phyloP scores from a whole-genome alignment of 768 basidiomycete species.

The Lactarius hatsudake region DNA sequence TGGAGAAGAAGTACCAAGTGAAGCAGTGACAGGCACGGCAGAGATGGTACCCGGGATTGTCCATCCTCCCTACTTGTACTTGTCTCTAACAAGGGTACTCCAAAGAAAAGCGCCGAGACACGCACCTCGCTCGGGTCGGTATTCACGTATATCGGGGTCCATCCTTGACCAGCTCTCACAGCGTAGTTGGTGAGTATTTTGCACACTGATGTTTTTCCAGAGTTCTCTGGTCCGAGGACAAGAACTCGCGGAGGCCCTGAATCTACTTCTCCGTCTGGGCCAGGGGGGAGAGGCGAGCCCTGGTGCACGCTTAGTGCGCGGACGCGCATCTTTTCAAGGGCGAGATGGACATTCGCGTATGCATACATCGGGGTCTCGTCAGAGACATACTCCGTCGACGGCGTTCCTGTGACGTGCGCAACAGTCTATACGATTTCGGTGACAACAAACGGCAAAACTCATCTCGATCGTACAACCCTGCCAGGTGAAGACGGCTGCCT shows the following conservation, averaged over 20 bases:
- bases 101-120: conserved; percentile 5
- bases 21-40: conserved; percentile 59
- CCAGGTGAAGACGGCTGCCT: conserved; percentile 89
- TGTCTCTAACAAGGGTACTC: conserved; percentile 7
- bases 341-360: conserved; percentile 86
- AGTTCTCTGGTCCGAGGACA: conserved; percentile 86
- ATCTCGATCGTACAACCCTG: conserved; percentile 92
- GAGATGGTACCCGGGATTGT: conserved; percentile 79
- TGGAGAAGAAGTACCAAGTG: conserved; percentile 76
- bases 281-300: conserved; percentile 52
- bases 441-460: conserved; percentile 43
- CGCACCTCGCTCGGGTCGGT: conserved; percentile 80
- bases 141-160: conserved; percentile 78
- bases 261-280: conserved; percentile 39
- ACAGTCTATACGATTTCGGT: conserved; percentile 20
- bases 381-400: conserved; percentile 89
- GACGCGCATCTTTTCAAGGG: conserved; percentile 92
- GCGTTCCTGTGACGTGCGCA: conserved; percentile 74
- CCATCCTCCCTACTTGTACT: conserved; percentile 65
- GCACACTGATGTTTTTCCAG: conserved; percentile 88
- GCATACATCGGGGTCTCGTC: conserved; percentile 86
- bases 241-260: conserved; percentile 77
- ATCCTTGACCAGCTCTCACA: conserved; percentile 70
- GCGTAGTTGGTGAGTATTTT: conserved; percentile 91
- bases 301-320: conserved; percentile 64